Evolutionary conservation across 495 filamentous ascomycete genomes (phyloP), one percentile per base, ranked within the genome.

Genomic region (Hypoxylon rickii): DNA sequence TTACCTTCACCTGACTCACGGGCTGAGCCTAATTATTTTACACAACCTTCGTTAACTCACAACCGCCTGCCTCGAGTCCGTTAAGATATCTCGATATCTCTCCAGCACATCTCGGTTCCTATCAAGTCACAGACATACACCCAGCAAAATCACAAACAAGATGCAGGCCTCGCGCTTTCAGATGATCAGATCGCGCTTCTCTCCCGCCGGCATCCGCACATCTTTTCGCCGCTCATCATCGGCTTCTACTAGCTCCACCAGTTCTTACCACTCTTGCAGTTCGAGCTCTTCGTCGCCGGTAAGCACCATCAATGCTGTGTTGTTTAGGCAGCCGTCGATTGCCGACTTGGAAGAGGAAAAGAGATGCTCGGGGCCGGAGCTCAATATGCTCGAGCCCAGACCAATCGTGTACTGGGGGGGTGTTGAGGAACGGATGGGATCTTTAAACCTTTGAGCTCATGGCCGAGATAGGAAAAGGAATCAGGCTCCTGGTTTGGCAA

Each of bases 341-440:
- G 49, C 71, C 20, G 71, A 76, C 59, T 50, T 78, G 22, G 73
- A 75, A 44, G 74, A 74, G 45, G 79, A 83, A 64, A 74, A 73
- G 58, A 70, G 72, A 58, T 65, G 56, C 60, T 76, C 75, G 37
- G 69, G 67, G 15, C 62, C 53, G 34, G 79, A 80, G 49, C 63
- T 79, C 2, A 72, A 70, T 64, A 70, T 83, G 31, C 72, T 83
- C 17, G 80, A 83, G 67, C 80, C 80, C 18, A 61, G 79, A 44
- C 80, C 80, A 34, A 72, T 79, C 36, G 74, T 77, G 15, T 78
- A 76, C 66, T 82, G 80, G 69, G 79, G 76, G 55, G 77, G 80
- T 19, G 63, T 82, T 31, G 80, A 79, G 66, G 80, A 80, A 68
- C 66, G 78, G 39, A 80, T 81, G 74, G 66, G 68, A 37, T 65